A percentile compares a stretch with the other conserved stretches of the same genome.
Conservation (phyloP, 768 basidiomycete species). For the Paxillus rubicundulus region DNA sequence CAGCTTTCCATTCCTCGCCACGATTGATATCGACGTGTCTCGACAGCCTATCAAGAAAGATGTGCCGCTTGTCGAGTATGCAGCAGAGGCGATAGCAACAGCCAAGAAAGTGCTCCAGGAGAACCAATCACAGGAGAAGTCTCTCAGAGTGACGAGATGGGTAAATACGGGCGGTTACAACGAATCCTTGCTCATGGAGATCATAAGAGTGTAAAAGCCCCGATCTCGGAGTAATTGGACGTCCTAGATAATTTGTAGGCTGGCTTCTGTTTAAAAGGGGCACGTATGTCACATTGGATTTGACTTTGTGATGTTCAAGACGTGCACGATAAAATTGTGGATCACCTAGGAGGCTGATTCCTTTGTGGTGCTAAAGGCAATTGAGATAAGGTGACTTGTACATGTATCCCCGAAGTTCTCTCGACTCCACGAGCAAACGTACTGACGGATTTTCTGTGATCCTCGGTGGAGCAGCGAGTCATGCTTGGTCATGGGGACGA, state of each 20-base stretch:
- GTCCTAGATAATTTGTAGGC: slow-evolving; percentile 7
- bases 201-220: slow-evolving; percentile 4
- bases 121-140: slow-evolving; percentile 8
- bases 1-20: not conserved
- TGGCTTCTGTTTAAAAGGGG: not conserved
- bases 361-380: not conserved
- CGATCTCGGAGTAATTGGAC: not conserved
- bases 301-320: too few relatives aligned
- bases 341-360: not conserved
- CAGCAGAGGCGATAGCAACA: not conserved
- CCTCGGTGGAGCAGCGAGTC: too few relatives aligned
- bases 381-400: not conserved
- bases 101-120: not conserved
- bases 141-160: not conserved
- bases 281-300: too few relatives aligned
- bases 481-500: too few relatives aligned
- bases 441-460: too few relatives aligned
- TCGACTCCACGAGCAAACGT: not conserved
- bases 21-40: not conserved
- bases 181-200: not conserved
- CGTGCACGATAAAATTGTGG: not conserved
- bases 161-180: not conserved
- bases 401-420: not conserved
- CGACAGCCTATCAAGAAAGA: not conserved
- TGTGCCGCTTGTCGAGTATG: not conserved